Percentiles rank a stretch among this genome's conserved stretches.
Evolutionary conservation across 768 basidiomycete genomes (phyloP).

Genomic region (Crassisporium funariophilum): DNA sequence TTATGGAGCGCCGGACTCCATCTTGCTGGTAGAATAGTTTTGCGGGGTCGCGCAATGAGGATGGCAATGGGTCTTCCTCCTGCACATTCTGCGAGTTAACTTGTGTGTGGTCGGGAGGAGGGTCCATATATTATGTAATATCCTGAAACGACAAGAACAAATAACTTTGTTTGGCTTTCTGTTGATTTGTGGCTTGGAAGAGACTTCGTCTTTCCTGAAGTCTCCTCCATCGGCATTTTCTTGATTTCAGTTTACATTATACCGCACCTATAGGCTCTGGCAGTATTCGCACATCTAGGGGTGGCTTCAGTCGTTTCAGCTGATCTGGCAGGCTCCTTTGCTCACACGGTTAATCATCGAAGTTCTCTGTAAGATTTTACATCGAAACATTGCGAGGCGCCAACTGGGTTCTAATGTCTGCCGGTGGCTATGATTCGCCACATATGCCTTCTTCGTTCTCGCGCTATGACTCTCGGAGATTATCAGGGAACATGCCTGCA

Average conservation of each 20-base stretch:
- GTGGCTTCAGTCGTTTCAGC: not conserved
- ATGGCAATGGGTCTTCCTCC: slow-evolving; percentile 19
- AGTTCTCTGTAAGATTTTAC: too few species aligned
- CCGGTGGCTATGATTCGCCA: slow-evolving; percentile 41
- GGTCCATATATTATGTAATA: slow-evolving; percentile 20
- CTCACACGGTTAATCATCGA: slow-evolving; percentile 13
- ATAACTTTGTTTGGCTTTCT: slow-evolving; percentile 25
- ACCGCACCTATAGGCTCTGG: slow-evolving; percentile 8
- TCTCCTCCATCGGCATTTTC: slow-evolving; percentile 15
- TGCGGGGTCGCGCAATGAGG: slow-evolving; percentile 47
- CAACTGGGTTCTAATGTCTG: slow-evolving; percentile 37
- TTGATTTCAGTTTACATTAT: slow-evolving; percentile 8
- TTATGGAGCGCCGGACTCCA: slow-evolving; percentile 55
- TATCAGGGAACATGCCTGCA: slow-evolving; percentile 29
- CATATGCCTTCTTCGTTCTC: slow-evolving; percentile 33
- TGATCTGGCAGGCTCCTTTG: slow-evolving; percentile 12
- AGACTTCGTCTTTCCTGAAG: slow-evolving; percentile 11
- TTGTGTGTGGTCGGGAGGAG: slow-evolving; percentile 13
- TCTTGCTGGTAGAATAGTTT: slow-evolving; percentile 54
- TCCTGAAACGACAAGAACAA: slow-evolving; percentile 26
- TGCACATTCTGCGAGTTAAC: too few species aligned
- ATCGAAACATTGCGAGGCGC: slow-evolving; percentile 7
- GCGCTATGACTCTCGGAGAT: slow-evolving; percentile 35
- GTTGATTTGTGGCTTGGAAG: slow-evolving; percentile 28
- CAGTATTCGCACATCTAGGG: slow-evolving; percentile 4